A percentile compares a stretch with the other conserved stretches of the same genome.
Evolutionary conservation across 1,284 basidiomycete genomes (phyloP).

Genomic region (Puccinia horiana): DNA sequence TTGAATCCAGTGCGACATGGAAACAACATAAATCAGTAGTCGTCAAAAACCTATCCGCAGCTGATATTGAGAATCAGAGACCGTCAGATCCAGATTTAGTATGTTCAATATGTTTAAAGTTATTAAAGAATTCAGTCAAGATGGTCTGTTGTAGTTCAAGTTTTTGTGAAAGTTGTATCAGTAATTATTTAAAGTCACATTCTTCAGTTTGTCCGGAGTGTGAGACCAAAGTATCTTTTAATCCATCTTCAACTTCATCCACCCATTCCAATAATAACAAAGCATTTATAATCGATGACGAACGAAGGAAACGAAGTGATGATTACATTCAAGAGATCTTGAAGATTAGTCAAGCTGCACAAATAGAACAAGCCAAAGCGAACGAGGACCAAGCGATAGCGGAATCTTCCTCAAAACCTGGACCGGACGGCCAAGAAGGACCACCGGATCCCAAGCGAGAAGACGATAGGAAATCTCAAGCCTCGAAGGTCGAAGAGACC

Average conservation of each 20-base stretch:
- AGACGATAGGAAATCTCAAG: background rate
- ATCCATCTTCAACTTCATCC: constrained; percentile 57
- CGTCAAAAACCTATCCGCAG: constrained; percentile 74
- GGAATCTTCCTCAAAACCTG: background rate
- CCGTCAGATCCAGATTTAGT: constrained; percentile 74
- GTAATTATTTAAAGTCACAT: constrained; percentile 82
- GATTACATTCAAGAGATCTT: constrained; percentile 81
- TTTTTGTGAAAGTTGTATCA: constrained; percentile 95
- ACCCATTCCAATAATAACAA: constrained; percentile 68
- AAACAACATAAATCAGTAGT: constrained; percentile 78
- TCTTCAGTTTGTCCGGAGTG: constrained; percentile 90
- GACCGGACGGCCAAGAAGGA: background rate
- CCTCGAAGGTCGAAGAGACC: background rate
- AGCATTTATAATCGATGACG: constrained; percentile 76
- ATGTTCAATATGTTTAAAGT: constrained; percentile 84
- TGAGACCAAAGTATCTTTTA: constrained; percentile 65
- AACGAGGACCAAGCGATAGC: background rate
- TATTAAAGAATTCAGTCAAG: constrained; percentile 83
- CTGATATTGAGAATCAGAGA: constrained; percentile 77
- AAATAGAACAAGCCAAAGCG: constrained; percentile 51
- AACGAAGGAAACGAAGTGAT: constrained; percentile 71
- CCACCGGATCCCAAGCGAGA: background rate
- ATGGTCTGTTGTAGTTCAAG: constrained; percentile 83
- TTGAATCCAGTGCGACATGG: constrained; percentile 72
- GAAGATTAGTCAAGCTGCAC: constrained; percentile 74